Percentiles rank a stretch among this genome's conserved stretches.
Conservation (phyloP, 2,329 filamentous ascomycete genomes). For the Monilinia aucupariae region DNA sequence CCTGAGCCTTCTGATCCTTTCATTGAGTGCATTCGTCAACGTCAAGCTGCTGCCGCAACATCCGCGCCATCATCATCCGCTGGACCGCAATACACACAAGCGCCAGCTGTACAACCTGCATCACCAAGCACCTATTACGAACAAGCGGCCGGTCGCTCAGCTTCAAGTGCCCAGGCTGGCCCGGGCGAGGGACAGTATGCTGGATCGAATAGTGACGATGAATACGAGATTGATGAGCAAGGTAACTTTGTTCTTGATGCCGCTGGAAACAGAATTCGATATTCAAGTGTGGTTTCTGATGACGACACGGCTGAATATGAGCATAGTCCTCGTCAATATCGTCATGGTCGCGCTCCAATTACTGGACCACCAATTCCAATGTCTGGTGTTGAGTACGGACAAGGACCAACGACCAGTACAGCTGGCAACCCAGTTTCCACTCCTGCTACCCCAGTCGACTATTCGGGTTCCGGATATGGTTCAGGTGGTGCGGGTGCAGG, state of each 20-base stretch:
- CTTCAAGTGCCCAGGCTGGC: conserved; percentile 19
- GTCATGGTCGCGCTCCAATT: conserved; percentile 24
- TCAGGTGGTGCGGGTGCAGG: conserved; percentile 50
- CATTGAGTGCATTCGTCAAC: conserved; percentile 41
- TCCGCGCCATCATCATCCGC: conserved; percentile 25
- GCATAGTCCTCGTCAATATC: conserved; percentile 35
- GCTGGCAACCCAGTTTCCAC: conserved; percentile 17
- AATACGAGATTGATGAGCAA: conserved; percentile 60
- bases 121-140: conserved; percentile 41
- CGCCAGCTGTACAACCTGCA: conserved; percentile 42
- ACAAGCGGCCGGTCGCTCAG: conserved; percentile 37
- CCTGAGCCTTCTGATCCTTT: conserved; percentile 63
- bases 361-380: conserved; percentile 23
- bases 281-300: conserved; percentile 45
- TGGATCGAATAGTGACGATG: conserved; percentile 59
- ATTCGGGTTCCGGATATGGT: conserved; percentile 62
- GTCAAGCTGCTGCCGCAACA: conserved; percentile 25
- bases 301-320: conserved; percentile 53
- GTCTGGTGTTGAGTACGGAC: conserved; percentile 30
- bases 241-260: conserved; percentile 58
- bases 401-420: conserved; percentile 22
- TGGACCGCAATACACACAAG: conserved; percentile 38
- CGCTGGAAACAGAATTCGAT: conserved; percentile 53
- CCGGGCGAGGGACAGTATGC: conserved; percentile 36
- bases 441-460: conserved; percentile 46